A percentile compares a stretch with the other conserved stretches of the same genome.
These are phyloP conservation scores for Fragaria iinumae DNA, from an alignment of 306 rosid species.

Conservation along the genomic window DNA sequence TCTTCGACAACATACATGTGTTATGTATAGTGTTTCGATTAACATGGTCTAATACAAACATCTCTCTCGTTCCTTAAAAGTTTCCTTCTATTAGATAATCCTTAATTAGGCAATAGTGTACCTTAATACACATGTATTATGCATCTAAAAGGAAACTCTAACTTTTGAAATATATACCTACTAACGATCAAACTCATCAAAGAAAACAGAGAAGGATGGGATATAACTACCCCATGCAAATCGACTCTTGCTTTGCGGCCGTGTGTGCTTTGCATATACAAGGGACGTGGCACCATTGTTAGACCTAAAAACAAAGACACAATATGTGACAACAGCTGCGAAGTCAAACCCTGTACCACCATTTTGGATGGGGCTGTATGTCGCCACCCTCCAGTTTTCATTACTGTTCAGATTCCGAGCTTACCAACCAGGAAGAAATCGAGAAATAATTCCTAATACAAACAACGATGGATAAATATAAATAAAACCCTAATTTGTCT, in stretches of 20 bases:
- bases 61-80: background rate
- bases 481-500: background rate
- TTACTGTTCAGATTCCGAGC: slow-evolving; percentile 22
- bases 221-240: background rate
- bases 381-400: slow-evolving; percentile 13
- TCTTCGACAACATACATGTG: background rate
- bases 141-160: too few species aligned
- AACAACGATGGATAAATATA: slow-evolving; percentile 16
- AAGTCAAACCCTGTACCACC: slow-evolving; percentile 28
- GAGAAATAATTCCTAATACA: slow-evolving; percentile 10
- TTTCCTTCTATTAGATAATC: background rate
- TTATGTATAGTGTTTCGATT: background rate
- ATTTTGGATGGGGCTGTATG: slow-evolving; percentile 19
- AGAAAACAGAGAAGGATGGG: too few species aligned
- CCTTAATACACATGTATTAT: background rate
- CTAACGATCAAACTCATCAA: too few species aligned
- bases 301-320: background rate
- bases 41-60: background rate
- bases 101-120: background rate
- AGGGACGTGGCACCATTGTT: background rate
- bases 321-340: background rate
- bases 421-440: slow-evolving; percentile 20
- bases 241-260: background rate
- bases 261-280: background rate
- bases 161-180: too few species aligned